Conservation (phyloP, 2,329 filamentous ascomycete genomes). For the Xylaria sp. region DNA sequence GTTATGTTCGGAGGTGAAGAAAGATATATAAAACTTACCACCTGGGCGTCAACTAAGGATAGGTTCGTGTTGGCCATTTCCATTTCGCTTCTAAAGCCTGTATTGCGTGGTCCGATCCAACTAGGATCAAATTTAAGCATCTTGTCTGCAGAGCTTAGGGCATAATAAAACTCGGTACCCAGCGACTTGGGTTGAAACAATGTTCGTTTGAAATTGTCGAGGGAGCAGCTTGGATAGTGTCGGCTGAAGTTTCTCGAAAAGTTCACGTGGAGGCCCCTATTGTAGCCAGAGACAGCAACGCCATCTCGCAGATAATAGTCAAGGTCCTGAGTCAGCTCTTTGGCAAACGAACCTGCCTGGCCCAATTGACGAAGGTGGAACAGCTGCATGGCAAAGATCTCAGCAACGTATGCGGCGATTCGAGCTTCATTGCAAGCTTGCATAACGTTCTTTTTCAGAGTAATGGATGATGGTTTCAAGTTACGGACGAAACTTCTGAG, state of each 20-base stretch:
- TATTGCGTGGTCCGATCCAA: slow-evolving; percentile 76
- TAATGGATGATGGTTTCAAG: slow-evolving; percentile 63
- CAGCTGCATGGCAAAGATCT: slow-evolving; percentile 90
- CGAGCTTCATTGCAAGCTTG: slow-evolving; percentile 72
- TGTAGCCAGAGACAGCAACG: slow-evolving; percentile 83
- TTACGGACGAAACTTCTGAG: slow-evolving; percentile 76
- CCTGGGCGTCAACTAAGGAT: slow-evolving; percentile 91
- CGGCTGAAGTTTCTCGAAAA: slow-evolving; percentile 85
- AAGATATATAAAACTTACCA: slow-evolving; percentile 68
- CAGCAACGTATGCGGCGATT: slow-evolving; percentile 84
- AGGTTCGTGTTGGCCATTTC: slow-evolving; percentile 89
- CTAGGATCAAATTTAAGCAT: slow-evolving; percentile 81
- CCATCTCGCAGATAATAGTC: slow-evolving; percentile 84
- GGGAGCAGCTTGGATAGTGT: slow-evolving; percentile 77
- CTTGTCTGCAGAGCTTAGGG: slow-evolving; percentile 77
- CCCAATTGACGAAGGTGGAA: slow-evolving; percentile 85
- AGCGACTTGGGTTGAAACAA: slow-evolving; percentile 72
- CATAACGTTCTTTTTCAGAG: slow-evolving; percentile 65
- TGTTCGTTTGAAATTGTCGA: slow-evolving; percentile 85
- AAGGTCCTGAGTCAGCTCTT: slow-evolving; percentile 77
- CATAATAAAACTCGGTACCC: slow-evolving; percentile 85
- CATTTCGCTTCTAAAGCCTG: slow-evolving; percentile 86
- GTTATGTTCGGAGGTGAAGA: slow-evolving; percentile 1
- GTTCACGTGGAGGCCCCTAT: slow-evolving; percentile 85
- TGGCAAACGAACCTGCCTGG: slow-evolving; percentile 72